These are phyloP conservation scores for Vigna hirtella DNA, from an alignment of 306 rosid species.

Conservation along the genomic window DNA sequence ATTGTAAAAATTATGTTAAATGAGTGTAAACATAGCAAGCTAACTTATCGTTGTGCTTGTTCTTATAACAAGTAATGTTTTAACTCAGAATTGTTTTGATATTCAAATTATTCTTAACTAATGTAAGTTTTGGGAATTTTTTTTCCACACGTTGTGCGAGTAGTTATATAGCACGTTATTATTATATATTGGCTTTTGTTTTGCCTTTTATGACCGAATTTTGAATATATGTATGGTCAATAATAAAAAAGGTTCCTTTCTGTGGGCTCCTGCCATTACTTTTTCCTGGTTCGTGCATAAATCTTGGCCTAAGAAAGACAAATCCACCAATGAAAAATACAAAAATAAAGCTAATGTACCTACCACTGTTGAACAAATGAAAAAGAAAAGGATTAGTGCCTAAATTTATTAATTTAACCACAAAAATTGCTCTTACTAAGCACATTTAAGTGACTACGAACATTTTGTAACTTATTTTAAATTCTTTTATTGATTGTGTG, in stretches of 20 bases:
- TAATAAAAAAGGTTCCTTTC: constrained; percentile 17
- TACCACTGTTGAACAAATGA: constrained; percentile 3
- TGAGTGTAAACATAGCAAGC: too few species aligned
- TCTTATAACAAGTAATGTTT: too few species aligned
- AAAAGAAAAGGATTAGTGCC: too few species aligned
- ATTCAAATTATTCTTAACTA: constrained; percentile 1
- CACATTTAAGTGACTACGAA: too few species aligned
- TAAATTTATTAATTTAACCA: too few species aligned
- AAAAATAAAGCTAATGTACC: constrained; percentile 38
- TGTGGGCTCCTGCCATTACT: constrained; percentile 46
- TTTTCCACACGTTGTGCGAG: constrained; percentile 47
- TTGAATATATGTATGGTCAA: constrained; percentile 31
- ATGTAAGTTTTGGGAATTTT: neutral
- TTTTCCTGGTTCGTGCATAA: neutral
- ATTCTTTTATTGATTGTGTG: too few species aligned
- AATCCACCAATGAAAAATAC: constrained; percentile 18
- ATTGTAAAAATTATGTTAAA: too few species aligned
- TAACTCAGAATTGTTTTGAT: too few species aligned
- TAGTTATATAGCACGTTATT: constrained; percentile 27
- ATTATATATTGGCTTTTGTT: neutral
- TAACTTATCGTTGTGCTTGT: too few species aligned
- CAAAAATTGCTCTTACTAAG: too few species aligned
- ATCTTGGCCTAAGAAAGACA: constrained; percentile 38
- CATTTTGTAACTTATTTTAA: too few species aligned
- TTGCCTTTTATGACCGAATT: neutral